Evolutionary conservation across 2,329 filamentous ascomycete genomes (phyloP).

Genomic region (Dichotomopilus funicola): DNA sequence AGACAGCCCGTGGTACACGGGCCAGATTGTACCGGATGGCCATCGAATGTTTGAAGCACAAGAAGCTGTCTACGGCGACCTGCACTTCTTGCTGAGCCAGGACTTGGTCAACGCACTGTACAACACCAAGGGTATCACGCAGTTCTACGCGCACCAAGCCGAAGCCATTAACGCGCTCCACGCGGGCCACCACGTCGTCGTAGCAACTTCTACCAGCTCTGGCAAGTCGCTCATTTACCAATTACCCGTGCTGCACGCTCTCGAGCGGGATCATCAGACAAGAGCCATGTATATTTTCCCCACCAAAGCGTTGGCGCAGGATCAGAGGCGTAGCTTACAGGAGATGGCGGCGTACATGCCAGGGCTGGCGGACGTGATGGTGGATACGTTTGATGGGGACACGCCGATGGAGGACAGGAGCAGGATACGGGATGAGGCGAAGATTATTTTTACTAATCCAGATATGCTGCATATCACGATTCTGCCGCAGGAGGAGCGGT

Average conservation of each 20-base stretch:
- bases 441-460: constrained; percentile 95
- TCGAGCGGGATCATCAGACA: constrained; percentile 70
- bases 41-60: constrained; percentile 88
- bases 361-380: constrained; percentile 64
- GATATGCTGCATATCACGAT: constrained; percentile 97
- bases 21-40: constrained; percentile 88
- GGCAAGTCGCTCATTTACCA: constrained; percentile 99
- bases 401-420: constrained; percentile 77
- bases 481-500: constrained; percentile 81
- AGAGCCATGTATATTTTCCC: constrained; percentile 97
- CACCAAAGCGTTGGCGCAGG: constrained; percentile 92
- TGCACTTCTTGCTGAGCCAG: constrained; percentile 83
- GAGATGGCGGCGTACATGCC: constrained; percentile 78
- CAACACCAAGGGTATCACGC: constrained; percentile 79
- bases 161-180: constrained; percentile 87
- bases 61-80: constrained; percentile 70
- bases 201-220: constrained; percentile 91
- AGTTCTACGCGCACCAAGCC: constrained; percentile 85
- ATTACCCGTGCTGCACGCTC: constrained; percentile 77
- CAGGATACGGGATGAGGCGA: constrained; percentile 74
- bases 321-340: constrained; percentile 82
- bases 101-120: constrained; percentile 92
- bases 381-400: constrained; percentile 95
- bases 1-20: constrained; percentile 77
- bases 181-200: constrained; percentile 77